Conservation (phyloP, 148 eudicot genomes). For the Fagopyrum esculentum region DNA sequence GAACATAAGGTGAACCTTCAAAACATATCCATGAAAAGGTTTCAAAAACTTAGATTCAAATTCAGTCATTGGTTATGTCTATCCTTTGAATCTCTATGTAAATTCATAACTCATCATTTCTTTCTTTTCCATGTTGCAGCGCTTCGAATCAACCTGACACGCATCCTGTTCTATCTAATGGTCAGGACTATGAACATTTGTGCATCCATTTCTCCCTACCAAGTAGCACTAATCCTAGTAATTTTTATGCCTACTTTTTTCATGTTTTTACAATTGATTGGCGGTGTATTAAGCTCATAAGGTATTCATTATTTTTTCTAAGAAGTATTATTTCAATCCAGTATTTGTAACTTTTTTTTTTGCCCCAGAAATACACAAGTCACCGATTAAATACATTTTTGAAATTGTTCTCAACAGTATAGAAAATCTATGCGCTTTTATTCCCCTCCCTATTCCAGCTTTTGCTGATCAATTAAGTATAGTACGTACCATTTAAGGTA, state of each 20-base stretch:
- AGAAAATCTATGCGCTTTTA: background rate
- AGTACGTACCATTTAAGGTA: no score
- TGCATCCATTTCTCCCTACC: slow-evolving; percentile 1
- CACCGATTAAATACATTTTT: background rate
- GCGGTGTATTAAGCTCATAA: slow-evolving; percentile 66
- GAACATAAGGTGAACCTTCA: background rate
- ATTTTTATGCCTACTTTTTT: slow-evolving; percentile 15
- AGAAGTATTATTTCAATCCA: background rate
- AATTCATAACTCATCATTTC: background rate
- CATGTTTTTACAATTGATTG: slow-evolving; percentile 51
- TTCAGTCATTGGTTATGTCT: background rate
- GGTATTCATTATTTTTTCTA: slow-evolving; percentile 32
- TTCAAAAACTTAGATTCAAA: background rate
- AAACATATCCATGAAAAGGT: background rate
- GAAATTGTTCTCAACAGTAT: no score
- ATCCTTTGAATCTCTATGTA: background rate
- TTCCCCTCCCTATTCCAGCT: background rate
- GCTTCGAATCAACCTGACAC: slow-evolving; percentile 53
- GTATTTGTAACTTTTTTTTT: background rate
- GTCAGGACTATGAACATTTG: slow-evolving; percentile 32
- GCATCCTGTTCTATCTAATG: slow-evolving; percentile 73
- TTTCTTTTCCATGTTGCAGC: slow-evolving; percentile 35
- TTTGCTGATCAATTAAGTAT: background rate
- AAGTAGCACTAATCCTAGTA: slow-evolving; percentile 6
- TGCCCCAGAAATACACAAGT: background rate